These are phyloP conservation scores for Clonostachys byssicola DNA, from an alignment of 2,329 filamentous ascomycete genomes.

Conservation along the genomic window DNA sequence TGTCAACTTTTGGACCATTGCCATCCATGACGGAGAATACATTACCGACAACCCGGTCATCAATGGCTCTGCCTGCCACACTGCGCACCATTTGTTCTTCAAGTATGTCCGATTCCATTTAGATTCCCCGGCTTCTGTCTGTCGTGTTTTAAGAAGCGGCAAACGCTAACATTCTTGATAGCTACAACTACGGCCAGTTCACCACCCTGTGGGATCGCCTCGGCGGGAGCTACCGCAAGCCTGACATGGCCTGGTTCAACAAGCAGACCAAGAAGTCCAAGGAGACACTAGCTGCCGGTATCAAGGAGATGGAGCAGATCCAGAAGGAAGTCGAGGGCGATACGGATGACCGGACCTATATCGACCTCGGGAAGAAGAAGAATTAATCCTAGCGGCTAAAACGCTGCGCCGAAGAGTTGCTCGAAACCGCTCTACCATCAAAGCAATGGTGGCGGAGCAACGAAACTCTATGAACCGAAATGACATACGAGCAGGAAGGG, in stretches of 20 bases:
- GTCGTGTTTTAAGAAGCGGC: too few species aligned
- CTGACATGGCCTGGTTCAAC: constrained; percentile 67
- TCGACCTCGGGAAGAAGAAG: too few species aligned
- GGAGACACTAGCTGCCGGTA: constrained; percentile 56
- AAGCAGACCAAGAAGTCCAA: constrained; percentile 68
- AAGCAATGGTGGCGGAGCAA: too few species aligned
- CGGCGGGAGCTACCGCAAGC: constrained; percentile 68
- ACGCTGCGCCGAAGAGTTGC: too few species aligned
- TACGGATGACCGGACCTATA: constrained; percentile 10
- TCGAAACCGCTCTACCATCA: too few species aligned
- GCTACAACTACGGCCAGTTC: constrained; percentile 69
- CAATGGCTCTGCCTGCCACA: constrained; percentile 92
- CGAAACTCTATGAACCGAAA: too few species aligned
- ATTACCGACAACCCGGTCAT: constrained; percentile 85
- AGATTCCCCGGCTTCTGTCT: too few species aligned
- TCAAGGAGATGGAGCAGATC: constrained; percentile 62
- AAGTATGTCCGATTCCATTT: constrained; percentile 3
- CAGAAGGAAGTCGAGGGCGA: constrained; percentile 38
- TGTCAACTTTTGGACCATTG: constrained; percentile 95
- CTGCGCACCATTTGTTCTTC: constrained; percentile 60
- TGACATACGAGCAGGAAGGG: too few species aligned
- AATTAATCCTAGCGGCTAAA: too few species aligned
- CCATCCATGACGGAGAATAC: constrained; percentile 96
- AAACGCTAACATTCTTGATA: background rate
- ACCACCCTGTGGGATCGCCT: constrained; percentile 73